Percentiles rank a stretch among this genome's conserved stretches.
These are phyloP conservation scores for Backusella westeae DNA, from an alignment of 192 early-diverging fungal genomes.

Conservation along the genomic window DNA sequence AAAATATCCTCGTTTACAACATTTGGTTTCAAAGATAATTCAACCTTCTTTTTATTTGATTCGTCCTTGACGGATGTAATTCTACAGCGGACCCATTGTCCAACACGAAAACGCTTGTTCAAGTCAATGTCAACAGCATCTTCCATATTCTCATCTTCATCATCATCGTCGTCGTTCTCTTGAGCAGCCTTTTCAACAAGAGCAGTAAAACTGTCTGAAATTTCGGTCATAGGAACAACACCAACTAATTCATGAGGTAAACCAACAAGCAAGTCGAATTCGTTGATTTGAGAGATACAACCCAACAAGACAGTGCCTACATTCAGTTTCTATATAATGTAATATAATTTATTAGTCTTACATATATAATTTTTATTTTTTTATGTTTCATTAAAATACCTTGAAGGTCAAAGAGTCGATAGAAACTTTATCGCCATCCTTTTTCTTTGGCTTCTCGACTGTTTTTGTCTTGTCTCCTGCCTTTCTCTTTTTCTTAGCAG, in stretches of 20 bases:
- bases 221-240: constrained; percentile 82
- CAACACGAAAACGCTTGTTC: constrained; percentile 66
- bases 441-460: constrained; percentile 25
- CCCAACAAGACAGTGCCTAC: constrained; percentile 78
- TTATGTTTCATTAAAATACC: constrained; percentile 24
- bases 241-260: constrained; percentile 86
- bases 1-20: constrained; percentile 73
- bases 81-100: constrained; percentile 80
- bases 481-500: constrained; percentile 58
- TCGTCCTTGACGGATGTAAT: constrained; percentile 44
- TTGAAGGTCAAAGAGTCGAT: constrained; percentile 59
- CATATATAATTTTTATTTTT: neutral
- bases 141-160: constrained; percentile 36
- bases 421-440: constrained; percentile 25
- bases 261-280: constrained; percentile 77
- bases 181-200: constrained; percentile 66
- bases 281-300: constrained; percentile 74
- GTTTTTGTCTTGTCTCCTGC: constrained; percentile 42
- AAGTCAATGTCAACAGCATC: constrained; percentile 49
- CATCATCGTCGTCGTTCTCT: constrained; percentile 52
- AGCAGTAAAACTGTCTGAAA: constrained; percentile 72
- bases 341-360: neutral
- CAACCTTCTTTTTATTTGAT: constrained; percentile 52
- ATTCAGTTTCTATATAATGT: constrained; percentile 51
- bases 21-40: constrained; percentile 76